Base-by-base conservation (phyloP, 495 filamentous ascomycete genomes). In the Pyrenula aspistea region DNA sequence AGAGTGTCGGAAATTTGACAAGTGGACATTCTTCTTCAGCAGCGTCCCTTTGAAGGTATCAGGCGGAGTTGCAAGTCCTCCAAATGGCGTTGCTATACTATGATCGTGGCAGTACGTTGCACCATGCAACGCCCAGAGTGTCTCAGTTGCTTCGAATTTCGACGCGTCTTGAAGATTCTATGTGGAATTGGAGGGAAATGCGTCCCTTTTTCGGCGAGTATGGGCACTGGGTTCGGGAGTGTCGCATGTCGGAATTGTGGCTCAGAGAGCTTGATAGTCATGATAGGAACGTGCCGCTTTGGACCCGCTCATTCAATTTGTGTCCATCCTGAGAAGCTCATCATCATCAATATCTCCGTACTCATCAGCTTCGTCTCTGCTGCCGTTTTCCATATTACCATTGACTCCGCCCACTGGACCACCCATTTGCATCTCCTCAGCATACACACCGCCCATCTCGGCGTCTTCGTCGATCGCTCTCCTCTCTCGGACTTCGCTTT, bases 41-140 rank as follows among this genome's bases (percentile, higher is more conserved):
- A 81, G 77, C 63, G 68, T 76, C 55, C 82, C 81, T 10, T 61
- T 82, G 55, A 78, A 83, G 63, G 73, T 74, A 25, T 69, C 72
- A 21, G 79, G 79, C 2, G 80, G 77, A 11, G 77, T 82, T 2
- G 76, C 73, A n/a, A 77, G 73, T 67, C 77, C 76, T 1, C 73
- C 77, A 2, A 77, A 77, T 65, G 72, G 62, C 10, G 65, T 79
- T 25, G 76, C 76, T 53, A 77, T 79, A 24, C 68, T 78, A 25
- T 77, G 60, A 62, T 12, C 48, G 15, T 50, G 21, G n/a, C 22
- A 22, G n/a, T n/a, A n/a, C n/a, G n/a, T n/a, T n/a, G n/a, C n/a
- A n/a, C n/a, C n/a, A n/a, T n/a, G n/a, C n/a, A n/a, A n/a, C n/a
- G n/a, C n/a, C n/a, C n/a, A n/a, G n/a, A n/a, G n/a, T n/a, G n/a